Conservation (phyloP, 140 eudicot species). For the Stevia rebaudiana region DNA sequence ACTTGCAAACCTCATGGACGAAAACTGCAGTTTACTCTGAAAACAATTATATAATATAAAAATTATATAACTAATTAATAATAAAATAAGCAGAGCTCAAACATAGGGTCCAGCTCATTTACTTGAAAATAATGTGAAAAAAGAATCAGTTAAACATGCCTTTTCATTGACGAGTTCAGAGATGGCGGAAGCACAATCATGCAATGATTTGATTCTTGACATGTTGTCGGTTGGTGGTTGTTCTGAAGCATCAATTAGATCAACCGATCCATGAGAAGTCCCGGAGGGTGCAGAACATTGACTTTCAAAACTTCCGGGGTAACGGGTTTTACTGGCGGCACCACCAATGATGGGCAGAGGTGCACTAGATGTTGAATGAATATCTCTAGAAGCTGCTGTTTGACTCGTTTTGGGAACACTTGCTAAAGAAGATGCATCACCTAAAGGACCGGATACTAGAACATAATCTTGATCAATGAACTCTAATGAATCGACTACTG, state of each 20-base stretch:
- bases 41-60: too few relatives aligned
- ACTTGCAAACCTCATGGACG: too few relatives aligned
- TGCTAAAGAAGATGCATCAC: constrained; percentile 53
- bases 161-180: constrained; percentile 74
- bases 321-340: constrained; percentile 29
- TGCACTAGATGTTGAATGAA: constrained; percentile 39
- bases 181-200: constrained; percentile 64
- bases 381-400: constrained; percentile 29
- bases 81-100: too few relatives aligned
- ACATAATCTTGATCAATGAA: constrained; percentile 87
- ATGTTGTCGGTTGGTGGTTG: constrained; percentile 69
- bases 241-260: constrained; percentile 53
- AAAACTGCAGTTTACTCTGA: too few relatives aligned
- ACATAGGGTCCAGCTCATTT: too few relatives aligned
- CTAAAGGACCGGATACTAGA: constrained; percentile 67
- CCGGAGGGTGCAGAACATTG: constrained; percentile 66
- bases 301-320: constrained; percentile 52
- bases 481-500: constrained; percentile 67
- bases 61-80: too few relatives aligned
- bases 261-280: constrained; percentile 59
- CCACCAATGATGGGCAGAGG: constrained; percentile 55
- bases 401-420: constrained; percentile 43
- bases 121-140: not conserved
- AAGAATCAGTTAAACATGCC: constrained; percentile 32
- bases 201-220: constrained; percentile 68